Conservation (phyloP, 345 rosid genomes). For the Rubroshorea leprosula region DNA sequence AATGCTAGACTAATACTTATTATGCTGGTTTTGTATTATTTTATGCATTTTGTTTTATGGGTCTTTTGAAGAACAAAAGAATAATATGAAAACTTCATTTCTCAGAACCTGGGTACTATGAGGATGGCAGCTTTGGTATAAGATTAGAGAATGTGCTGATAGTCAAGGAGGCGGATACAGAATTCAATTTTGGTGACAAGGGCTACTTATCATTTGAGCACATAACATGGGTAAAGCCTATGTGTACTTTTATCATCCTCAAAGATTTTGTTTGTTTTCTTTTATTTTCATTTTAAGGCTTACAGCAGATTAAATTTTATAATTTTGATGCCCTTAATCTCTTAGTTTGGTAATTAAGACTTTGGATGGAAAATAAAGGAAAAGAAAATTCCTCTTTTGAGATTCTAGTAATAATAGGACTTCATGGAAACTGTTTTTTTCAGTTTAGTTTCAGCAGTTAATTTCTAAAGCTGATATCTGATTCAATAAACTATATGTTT, state of each 20-base stretch:
- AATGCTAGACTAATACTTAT: too few species aligned
- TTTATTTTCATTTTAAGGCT: neutral
- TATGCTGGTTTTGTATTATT: too few species aligned
- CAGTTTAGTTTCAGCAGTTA: neutral
- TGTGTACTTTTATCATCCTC: neutral
- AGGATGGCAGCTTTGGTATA: constrained; percentile 90
- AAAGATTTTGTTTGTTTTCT: neutral
- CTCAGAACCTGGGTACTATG: constrained; percentile 91
- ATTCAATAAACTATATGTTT: too few species aligned
- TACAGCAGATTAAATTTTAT: neutral
- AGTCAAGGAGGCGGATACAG: constrained; percentile 58
- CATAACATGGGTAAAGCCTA: constrained; percentile 79
- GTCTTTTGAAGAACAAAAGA: too few species aligned
- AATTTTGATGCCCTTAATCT: too few species aligned
- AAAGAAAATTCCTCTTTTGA: neutral
- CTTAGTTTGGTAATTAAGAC: neutral
- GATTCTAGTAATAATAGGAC: neutral
- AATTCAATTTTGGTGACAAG: constrained; percentile 86
- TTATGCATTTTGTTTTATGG: too few species aligned
- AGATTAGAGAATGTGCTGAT: constrained; percentile 93
- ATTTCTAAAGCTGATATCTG: neutral
- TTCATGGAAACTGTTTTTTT: neutral
- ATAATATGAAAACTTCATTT: constrained; percentile 11
- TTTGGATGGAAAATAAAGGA: neutral
- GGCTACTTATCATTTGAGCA: constrained; percentile 91